phyloP scores from a whole-genome alignment of 2,329 filamentous ascomycete genomes.

The Apiospora rasikravindrae region DNA sequence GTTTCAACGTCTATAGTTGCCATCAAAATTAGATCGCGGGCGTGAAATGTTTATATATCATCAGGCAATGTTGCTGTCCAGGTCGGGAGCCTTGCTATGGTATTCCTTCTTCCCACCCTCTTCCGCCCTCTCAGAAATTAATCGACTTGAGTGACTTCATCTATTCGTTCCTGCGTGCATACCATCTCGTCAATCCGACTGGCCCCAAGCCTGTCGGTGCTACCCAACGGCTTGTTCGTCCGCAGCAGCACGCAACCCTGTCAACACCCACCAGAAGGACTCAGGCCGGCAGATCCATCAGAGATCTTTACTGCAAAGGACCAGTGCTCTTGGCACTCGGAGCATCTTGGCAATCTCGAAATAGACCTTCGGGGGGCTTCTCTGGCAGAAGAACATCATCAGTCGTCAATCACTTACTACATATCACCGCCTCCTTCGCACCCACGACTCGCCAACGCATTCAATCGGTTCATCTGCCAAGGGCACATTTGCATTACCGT shows the following conservation, averaged over 20 bases:
- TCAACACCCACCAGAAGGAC: background rate
- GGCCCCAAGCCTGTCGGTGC: background rate
- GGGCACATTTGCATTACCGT: background rate
- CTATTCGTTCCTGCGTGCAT: background rate
- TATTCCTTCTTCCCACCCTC: background rate
- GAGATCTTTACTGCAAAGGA: background rate
- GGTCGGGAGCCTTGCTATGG: background rate
- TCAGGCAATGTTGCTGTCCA: background rate
- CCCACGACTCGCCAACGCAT: background rate
- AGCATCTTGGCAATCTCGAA: conserved; percentile 7
- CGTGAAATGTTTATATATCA: background rate
- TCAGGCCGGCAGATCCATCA: background rate
- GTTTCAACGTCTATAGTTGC: background rate
- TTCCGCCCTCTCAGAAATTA: background rate
- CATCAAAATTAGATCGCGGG: background rate
- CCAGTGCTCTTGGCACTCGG: background rate
- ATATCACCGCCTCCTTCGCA: background rate
- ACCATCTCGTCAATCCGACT: background rate
- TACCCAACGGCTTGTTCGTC: background rate
- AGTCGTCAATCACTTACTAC: conserved; percentile 7
- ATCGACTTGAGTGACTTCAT: background rate
- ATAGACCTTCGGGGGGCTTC: background rate
- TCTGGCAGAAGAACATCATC: background rate
- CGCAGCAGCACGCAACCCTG: background rate
- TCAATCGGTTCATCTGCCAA: background rate